A percentile compares a stretch with the other conserved stretches of the same genome.
phyloP scores from a whole-genome alignment of 306 rosid genomes.

The Sindora glabra region DNA sequence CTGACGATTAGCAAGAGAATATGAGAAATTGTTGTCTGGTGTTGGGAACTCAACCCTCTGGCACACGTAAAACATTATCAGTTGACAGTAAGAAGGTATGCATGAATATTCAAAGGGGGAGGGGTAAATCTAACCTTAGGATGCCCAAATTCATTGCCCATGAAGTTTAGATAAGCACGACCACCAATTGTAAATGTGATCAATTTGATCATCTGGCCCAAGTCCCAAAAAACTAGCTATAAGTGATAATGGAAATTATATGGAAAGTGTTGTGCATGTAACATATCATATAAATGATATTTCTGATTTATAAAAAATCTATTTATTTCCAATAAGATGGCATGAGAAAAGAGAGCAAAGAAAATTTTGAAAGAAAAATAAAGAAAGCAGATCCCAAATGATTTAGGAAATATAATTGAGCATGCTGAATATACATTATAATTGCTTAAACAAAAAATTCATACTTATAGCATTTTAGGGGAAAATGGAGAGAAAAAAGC shows the following conservation, averaged over 20 bases:
- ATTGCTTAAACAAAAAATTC: too few relatives aligned
- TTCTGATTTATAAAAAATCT: neutral
- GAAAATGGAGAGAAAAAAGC: neutral
- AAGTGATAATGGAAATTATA: neutral
- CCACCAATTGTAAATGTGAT: constrained; percentile 75
- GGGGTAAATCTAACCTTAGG: constrained; percentile 54
- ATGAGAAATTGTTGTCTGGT: constrained; percentile 72
- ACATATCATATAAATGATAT: neutral
- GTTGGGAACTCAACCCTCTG: constrained; percentile 90
- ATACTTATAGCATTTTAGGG: too few relatives aligned
- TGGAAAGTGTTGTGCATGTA: too few relatives aligned
- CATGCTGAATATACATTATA: too few relatives aligned
- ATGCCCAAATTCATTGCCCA: constrained; percentile 98
- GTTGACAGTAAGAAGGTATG: neutral
- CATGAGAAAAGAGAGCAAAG: neutral
- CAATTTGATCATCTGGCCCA: constrained; percentile 72
- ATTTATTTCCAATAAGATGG: neutral
- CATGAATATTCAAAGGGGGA: neutral
- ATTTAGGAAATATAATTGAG: neutral
- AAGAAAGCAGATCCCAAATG: neutral
- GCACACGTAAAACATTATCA: constrained; percentile 23
- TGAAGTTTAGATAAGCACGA: constrained; percentile 84
- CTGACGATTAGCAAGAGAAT: constrained; percentile 65
- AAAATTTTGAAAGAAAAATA: neutral
- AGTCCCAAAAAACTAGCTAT: constrained; percentile 7